Evolutionary conservation across 2,329 filamentous ascomycete genomes (phyloP), one percentile per base, ranked within the genome.

Genomic region (Phaeophleospora eucalypticola): DNA sequence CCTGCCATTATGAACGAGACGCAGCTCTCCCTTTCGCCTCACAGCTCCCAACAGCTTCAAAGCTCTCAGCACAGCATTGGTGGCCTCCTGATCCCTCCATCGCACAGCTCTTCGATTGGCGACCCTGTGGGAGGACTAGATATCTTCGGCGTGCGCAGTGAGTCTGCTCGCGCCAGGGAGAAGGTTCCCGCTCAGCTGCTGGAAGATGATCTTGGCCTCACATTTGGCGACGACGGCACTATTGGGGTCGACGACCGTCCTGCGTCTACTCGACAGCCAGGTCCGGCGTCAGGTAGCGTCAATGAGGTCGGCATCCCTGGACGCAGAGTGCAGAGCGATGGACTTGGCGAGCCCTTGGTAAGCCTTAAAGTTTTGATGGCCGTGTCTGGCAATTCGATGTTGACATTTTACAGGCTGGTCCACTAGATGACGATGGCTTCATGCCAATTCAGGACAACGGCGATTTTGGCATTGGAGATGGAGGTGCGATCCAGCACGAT

Each of bases 201-300:
- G 4, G 53, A 60, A 15, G 57, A 57, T 41, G 55, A 56, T 29
- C 46, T 52, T 19, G 53, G 48, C 18, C 53, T 64, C 9, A 60
- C 57, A 43, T 82, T 86, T 55, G 75, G 73, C 32, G 77, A 85
- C 53, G 81, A 83, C 53, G 79, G 74, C 6, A 77, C 79, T 52
- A 65, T 84, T 16, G 40, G 43, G 9, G 46, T 60, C 21, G 53
- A 43, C 10, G 51, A 54, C 14, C 45, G 15, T 12, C n/a, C 56
- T 19, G 29, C 16, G 9, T n/a, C n/a, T n/a, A n/a, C n/a, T n/a
- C 50, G 46, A 10, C 51, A 59, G 43, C 41, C 48, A 17, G 24
- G 36, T 19, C 41, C 29, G 18, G 35, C 49, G 14, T 14, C 35
- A 29, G 52, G 24, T n/a, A 44, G 43, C 35, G 32, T 37, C 9